Conservation (phyloP, 345 rosid genomes). For the Eucalyptus caleyi region DNA sequence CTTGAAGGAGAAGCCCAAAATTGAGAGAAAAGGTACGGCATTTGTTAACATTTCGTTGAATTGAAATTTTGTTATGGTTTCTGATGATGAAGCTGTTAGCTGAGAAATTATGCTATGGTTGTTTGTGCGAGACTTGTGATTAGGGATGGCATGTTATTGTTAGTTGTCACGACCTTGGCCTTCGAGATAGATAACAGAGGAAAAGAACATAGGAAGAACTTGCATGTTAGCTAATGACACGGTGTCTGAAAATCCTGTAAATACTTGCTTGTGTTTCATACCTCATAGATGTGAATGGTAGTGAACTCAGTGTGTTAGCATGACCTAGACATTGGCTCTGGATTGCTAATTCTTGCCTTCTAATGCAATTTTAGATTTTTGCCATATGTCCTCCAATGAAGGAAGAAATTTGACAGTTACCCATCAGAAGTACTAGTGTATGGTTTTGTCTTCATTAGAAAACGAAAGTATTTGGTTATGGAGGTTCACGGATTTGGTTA, state of each 20-base stretch:
- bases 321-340: neutral
- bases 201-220: neutral
- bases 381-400: neutral
- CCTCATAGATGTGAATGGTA: neutral
- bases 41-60: neutral
- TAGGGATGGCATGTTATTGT: neutral
- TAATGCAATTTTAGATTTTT: neutral
- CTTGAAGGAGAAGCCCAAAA: conserved; percentile 21
- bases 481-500: neutral
- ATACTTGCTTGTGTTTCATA: neutral
- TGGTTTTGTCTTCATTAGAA: neutral
- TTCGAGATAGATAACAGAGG: neutral
- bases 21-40: conserved; percentile 34
- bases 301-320: neutral
- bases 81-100: neutral
- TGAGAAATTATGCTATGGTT: neutral
- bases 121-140: neutral
- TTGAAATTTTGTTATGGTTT: neutral
- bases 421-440: neutral
- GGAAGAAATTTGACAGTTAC: neutral
- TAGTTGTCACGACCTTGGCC: neutral
- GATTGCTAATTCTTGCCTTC: neutral
- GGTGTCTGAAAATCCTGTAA: neutral
- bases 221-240: neutral
- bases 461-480: neutral